Base-by-base conservation (phyloP, 208 protist species). In the Leishmania turanica region DNA sequence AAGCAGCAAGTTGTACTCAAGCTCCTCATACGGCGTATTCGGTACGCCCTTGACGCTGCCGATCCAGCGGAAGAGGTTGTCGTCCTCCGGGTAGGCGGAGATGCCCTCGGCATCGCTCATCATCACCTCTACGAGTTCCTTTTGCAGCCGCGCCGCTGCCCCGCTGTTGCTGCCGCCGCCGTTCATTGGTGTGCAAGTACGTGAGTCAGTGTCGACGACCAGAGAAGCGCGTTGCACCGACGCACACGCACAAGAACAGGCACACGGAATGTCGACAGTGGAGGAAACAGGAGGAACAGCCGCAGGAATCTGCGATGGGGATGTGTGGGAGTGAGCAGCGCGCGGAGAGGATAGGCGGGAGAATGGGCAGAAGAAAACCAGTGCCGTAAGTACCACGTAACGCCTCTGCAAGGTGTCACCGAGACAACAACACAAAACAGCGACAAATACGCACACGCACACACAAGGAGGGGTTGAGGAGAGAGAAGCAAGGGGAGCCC, bases 71-170 rank as follows among this genome's bases (percentile, higher is more conserved):
- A 99, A 98, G 37, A 99, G 88, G 85, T 99, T 97, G 72, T 99
- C 96, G 54, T 97, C 96, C 27, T 97, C 84, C 11, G 98, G 98
- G 83, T 99, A 99, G 54, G 98, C 98, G 13, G 95, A 97, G 68
- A 99, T 96, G 75, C 97, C 97, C 68, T 94, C 88, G 42, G 85
- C 91, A 40, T 84, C 88, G 60, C 81, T 85, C 87, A 95, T 97
- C 96, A 99, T 98, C 76, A 99, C 90, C 82, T 97, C 89, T 94
- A 98, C 98, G 65, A 99, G 90, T 78, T 99, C 98, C 75, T 96
- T 95, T 83, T 98, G 93, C 49, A 99, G 88, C 37, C 96, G 92
- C 75, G 87, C 88, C 8, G 96, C 87, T 37, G 91, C 93, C n/a
- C 85, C 86, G 71, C 87, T 92, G 65, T 78, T 84, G 69, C 65